A percentile compares a stretch with the other conserved stretches of the same genome.
Evolutionary conservation across 768 basidiomycete species (phyloP).

Genomic region (Trametes maxima): DNA sequence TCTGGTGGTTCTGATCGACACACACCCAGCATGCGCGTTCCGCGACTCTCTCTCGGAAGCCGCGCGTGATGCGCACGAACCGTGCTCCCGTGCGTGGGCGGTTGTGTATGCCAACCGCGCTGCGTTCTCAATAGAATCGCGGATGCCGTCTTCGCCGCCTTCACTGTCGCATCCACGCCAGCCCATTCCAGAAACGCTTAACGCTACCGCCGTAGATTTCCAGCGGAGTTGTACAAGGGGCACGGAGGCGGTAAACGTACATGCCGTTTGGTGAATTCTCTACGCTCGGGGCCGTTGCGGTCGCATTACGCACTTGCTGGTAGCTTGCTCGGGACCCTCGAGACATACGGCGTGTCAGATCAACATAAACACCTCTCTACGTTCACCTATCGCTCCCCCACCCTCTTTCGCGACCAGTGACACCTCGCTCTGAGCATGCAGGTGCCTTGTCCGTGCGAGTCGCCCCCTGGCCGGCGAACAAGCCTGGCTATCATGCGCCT

Average conservation of each 20-base stretch:
- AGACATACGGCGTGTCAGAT: conserved; percentile 10
- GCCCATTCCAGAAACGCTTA: background rate
- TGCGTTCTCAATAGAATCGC: too few species aligned
- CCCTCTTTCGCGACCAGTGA: background rate
- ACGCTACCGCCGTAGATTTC: too few species aligned
- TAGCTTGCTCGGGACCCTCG: background rate
- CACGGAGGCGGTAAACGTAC: background rate
- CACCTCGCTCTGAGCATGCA: too few species aligned
- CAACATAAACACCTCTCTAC: background rate
- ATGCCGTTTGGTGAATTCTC: background rate
- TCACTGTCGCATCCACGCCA: too few species aligned
- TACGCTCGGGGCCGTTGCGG: conserved; percentile 9
- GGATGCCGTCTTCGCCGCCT: too few species aligned
- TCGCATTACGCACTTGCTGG: background rate
- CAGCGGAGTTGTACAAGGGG: too few species aligned
- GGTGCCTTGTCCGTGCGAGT: background rate
- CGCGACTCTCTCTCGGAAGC: too few species aligned
- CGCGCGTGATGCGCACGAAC: too few species aligned
- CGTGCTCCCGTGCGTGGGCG: too few species aligned
- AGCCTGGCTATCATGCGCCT: background rate
- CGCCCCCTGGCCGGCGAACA: background rate
- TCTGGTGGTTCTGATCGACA: too few species aligned
- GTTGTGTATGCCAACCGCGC: too few species aligned
- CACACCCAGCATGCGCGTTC: too few species aligned
- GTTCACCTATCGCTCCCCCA: background rate